A percentile compares a stretch with the other conserved stretches of the same genome.
phyloP scores from a whole-genome alignment of 2,329 filamentous ascomycete genomes.

The Furcasterigmium furcatum region DNA sequence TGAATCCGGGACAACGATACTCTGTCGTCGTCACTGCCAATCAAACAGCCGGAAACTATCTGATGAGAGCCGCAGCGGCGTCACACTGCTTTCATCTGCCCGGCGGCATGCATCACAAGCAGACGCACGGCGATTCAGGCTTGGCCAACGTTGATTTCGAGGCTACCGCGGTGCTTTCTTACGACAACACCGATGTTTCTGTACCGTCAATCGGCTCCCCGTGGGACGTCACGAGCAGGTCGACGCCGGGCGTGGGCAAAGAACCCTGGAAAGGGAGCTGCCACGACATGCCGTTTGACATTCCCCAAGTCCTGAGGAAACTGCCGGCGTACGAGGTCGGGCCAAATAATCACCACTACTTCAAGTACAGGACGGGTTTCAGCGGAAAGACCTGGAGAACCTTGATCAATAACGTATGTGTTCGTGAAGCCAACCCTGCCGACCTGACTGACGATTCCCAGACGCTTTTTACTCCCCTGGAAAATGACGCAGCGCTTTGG shows the following conservation, averaged over 20 bases:
- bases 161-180: conserved; percentile 11
- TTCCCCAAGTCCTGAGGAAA: conserved; percentile 12
- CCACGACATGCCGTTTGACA: conserved; percentile 14
- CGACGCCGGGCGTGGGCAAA: conserved; percentile 3
- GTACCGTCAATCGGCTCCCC: conserved; percentile 9
- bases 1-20: conserved; percentile 35
- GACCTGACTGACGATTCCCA: not conserved
- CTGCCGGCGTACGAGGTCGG: conserved; percentile 14
- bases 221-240: conserved; percentile 9
- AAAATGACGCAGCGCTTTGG: conserved; percentile 11
- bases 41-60: conserved; percentile 26
- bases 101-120: conserved; percentile 5
- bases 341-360: conserved; percentile 10
- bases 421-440: not conserved
- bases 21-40: conserved; percentile 29
- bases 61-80: conserved; percentile 24
- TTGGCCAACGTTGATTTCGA: conserved; percentile 8
- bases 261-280: conserved; percentile 9
- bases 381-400: conserved; percentile 23
- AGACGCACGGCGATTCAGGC: conserved; percentile 5
- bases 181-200: conserved; percentile 12
- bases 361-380: conserved; percentile 7
- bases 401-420: conserved; percentile 5
- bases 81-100: conserved; percentile 11
- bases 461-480: conserved; percentile 12